Percentiles rank a stretch among this genome's conserved stretches.
Evolutionary conservation across 1,139 yeast species (phyloP).

Genomic region (Wickerhamomyces sp.): DNA sequence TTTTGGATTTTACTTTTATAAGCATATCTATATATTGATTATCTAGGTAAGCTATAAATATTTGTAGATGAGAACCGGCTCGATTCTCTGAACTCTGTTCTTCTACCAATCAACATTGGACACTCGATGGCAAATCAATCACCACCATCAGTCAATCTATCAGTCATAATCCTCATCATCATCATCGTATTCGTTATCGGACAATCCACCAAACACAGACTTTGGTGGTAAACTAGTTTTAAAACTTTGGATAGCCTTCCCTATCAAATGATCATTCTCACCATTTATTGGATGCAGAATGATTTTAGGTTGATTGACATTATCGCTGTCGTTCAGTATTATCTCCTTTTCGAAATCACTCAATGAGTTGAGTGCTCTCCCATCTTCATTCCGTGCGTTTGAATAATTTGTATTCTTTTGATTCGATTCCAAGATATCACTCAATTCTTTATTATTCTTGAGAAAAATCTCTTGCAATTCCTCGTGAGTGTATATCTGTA

Average conservation of each 20-base stretch:
- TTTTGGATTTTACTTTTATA: too few species aligned
- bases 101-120: too few species aligned
- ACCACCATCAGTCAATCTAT: too few species aligned
- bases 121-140: too few species aligned
- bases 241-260: conserved; percentile 19
- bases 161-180: conserved; percentile 1
- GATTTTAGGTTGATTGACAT: conserved; percentile 17
- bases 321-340: conserved; percentile 16
- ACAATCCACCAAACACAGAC: conserved; percentile 30
- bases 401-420: conserved; percentile 9
- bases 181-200: conserved; percentile 12
- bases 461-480: conserved; percentile 18
- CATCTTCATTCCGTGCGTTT: neutral
- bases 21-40: too few species aligned
- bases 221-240: conserved; percentile 29
- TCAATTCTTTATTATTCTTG: conserved; percentile 14
- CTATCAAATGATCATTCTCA: conserved; percentile 21
- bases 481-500: conserved; percentile 22
- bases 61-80: too few species aligned
- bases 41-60: too few species aligned
- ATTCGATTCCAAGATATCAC: conserved; percentile 10
- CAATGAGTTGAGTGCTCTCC: conserved; percentile 3
- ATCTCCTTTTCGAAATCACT: conserved; percentile 16
- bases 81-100: too few species aligned
- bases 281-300: conserved; percentile 21